A percentile compares a stretch with the other conserved stretches of the same genome.
Evolutionary conservation across 2,329 filamentous ascomycete species (phyloP).

Genomic region (Sporothrix brunneoviolacea): DNA sequence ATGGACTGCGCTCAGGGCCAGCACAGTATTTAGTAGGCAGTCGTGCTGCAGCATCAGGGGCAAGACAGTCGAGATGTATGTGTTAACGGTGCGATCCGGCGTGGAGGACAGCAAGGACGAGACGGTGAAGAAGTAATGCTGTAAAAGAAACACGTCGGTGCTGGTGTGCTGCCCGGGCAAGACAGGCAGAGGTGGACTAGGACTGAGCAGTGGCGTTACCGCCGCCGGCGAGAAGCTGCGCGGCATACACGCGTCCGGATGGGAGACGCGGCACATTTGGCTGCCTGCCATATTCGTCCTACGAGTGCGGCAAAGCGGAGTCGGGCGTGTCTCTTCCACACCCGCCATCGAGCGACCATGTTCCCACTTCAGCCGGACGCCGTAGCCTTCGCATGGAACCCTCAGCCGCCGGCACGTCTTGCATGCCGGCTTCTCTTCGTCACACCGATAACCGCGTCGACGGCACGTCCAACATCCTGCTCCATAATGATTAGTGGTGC

Average conservation of each 20-base stretch:
- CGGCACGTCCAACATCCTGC: slow-evolving; percentile 9
- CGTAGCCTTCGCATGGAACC: neutral
- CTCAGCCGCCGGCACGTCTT: neutral
- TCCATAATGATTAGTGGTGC: slow-evolving; percentile 12
- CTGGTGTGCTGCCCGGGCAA: neutral
- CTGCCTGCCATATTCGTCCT: no score
- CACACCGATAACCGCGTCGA: neutral
- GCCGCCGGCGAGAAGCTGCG: no score
- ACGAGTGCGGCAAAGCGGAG: no score
- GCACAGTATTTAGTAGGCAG: slow-evolving; percentile 45
- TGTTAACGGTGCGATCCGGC: slow-evolving; percentile 4
- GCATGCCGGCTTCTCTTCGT: neutral
- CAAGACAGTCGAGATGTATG: slow-evolving; percentile 34
- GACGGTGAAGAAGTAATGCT: slow-evolving; percentile 12
- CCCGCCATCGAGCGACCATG: neutral
- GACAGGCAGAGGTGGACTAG: neutral
- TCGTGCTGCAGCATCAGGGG: slow-evolving; percentile 7
- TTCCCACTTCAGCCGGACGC: slow-evolving; percentile 17
- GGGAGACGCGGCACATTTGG: no score
- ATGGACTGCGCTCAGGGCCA: slow-evolving; percentile 48
- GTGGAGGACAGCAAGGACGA: slow-evolving; percentile 6
- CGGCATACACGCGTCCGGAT: no score
- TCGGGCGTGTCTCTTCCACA: neutral
- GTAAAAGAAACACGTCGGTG: slow-evolving; percentile 6
- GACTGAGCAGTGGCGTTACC: neutral